phyloP scores from a whole-genome alignment of 176 grass and related monocot genomes.

The Coix lacrymajobi region DNA sequence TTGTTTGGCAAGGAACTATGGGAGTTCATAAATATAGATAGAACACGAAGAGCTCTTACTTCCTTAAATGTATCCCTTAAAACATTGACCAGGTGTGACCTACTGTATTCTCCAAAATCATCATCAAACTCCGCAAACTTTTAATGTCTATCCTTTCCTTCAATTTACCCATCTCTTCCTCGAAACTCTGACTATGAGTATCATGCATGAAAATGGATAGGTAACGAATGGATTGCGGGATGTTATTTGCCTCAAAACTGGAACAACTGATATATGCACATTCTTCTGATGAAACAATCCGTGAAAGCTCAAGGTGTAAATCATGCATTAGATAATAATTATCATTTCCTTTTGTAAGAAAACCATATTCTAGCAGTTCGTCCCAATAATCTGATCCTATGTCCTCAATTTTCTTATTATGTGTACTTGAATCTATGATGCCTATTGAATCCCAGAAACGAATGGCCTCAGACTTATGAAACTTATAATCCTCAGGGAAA shows the following conservation, averaged over 20 bases:
- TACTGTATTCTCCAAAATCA: not conserved
- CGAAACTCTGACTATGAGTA: accelerated
- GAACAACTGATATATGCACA: not conserved
- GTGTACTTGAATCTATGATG: not conserved
- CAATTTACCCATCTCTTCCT: not conserved
- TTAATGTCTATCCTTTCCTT: not conserved
- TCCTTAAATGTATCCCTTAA: not conserved
- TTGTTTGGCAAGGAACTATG: not conserved
- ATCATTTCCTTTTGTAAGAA: not conserved
- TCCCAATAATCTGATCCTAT: not conserved
- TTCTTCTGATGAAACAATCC: not conserved
- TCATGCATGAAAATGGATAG: not conserved
- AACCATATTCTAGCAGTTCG: not conserved
- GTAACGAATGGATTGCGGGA: not conserved
- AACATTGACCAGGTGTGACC: not conserved
- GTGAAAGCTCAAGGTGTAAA: not conserved
- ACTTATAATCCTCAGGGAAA: not conserved
- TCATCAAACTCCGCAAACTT: not conserved
- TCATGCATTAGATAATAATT: not conserved
- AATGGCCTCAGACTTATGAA: not conserved
- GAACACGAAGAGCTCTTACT: not conserved
- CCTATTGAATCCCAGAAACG: not conserved
- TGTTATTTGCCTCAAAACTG: not conserved
- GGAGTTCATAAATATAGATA: not conserved
- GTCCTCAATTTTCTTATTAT: not conserved